These are phyloP conservation scores for Biancaea sappan DNA, from an alignment of 306 rosid species.

Conservation along the genomic window DNA sequence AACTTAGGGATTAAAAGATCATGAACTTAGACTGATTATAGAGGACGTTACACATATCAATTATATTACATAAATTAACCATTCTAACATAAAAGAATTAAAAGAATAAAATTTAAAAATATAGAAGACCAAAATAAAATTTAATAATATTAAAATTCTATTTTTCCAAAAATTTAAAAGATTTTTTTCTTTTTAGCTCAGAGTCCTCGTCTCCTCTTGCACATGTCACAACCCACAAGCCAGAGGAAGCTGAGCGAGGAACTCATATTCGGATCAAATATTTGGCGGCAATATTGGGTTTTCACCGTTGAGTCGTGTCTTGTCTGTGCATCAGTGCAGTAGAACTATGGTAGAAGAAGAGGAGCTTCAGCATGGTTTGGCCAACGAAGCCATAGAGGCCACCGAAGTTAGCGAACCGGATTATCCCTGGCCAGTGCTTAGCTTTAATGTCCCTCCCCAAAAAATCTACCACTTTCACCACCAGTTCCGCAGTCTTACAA, in stretches of 20 bases:
- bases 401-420: constrained; percentile 29
- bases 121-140: no score
- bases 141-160: no score
- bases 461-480: constrained; percentile 71
- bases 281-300: constrained; percentile 6
- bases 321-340: background rate
- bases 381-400: constrained; percentile 1
- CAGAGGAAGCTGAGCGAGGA: background rate
- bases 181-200: no score
- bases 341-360: constrained; percentile 53
- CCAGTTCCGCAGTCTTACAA: constrained; percentile 66
- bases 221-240: background rate
- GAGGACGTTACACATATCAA: no score
- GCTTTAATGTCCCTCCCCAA: constrained; percentile 64
- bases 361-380: constrained; percentile 19
- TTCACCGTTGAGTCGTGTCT: background rate
- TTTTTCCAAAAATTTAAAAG: no score
- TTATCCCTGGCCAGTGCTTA: constrained; percentile 58
- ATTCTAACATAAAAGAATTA: no score
- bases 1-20: no score
- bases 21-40: no score
- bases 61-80: no score
- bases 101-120: no score
- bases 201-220: no score
- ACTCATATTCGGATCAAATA: background rate